Evolutionary conservation across 2,329 filamentous ascomycete species (phyloP), one percentile per base, ranked within the genome.

Genomic region (Balansia obtecta): DNA sequence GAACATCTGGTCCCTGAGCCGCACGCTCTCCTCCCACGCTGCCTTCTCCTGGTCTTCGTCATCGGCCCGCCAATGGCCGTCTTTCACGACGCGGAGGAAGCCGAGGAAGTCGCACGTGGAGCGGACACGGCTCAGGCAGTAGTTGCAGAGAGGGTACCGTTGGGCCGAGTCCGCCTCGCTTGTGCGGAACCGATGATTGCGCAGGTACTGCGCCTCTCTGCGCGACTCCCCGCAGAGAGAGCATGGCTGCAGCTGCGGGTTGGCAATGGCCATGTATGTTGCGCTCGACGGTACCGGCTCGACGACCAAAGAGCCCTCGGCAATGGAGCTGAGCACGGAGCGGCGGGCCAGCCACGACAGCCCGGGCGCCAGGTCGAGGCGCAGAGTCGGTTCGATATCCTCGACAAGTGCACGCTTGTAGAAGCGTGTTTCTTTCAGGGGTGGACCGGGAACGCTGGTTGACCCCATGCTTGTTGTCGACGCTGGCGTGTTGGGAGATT

Each of bases 11-110:
- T 98, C 93, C 47, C 93, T 77, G 45, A 97, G 68, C 32, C 85
- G 80, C 11, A 96, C 86, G 51, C 88, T 88, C 70, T 98, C 93
- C 63, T 97, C 91, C 93, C 93, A 98, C 0, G 89, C 88, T 30
- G 82, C 80, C 61, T 86, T 88, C 67, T 94, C 88, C 34, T 89
- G 86, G 46, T 93, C 88, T 39, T 85, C 80, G 51, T 86, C 86
- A 45, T 90, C 86, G 12, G 85, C 83, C 47, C 87, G 82, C 82
- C 93, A 93, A 60, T 95, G 86, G 2, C 93, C 93, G 59, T 96
- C 91, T 57, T 91, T 88, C 52, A 97, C 79, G 68, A 97, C 88
- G 44, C 91, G 79, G 50, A 98, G 67, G 62, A 97, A 97, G 1
- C 88, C 88, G 32, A 96, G 77, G 57, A 96, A 94, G 60, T 96